Base-by-base conservation (phyloP, 495 filamentous ascomycete genomes). In the Aspergillus wentii region DNA sequence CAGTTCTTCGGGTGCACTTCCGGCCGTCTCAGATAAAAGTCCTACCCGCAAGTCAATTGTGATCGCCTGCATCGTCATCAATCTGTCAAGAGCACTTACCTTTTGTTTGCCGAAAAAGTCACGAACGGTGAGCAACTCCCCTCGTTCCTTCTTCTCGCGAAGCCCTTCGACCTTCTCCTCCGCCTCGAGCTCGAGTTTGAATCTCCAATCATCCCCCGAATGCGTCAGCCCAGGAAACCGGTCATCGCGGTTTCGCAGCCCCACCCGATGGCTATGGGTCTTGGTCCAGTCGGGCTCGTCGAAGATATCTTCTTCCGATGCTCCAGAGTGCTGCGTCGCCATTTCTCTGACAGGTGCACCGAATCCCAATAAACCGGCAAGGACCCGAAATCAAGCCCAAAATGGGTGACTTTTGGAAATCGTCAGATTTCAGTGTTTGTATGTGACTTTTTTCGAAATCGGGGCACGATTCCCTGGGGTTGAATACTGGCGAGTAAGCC, bases 81-180 rank as follows among this genome's bases (percentile, higher is more conserved):
- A 18, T n/a, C 9, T 3, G 16, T 2, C 19, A 35, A 35, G 21
- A 9, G 2, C 5, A 16, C 26, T 26, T 11, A 49, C 46, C 40
- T 41, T 22, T 23, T 52, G 49, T 23, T 48, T 42, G 15, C 22
- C 23, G 29, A 52, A 33, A 25, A 49, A 30, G 37, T 53, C 49
- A 10, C 45, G 27, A 10, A 49, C 38, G n/a, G 40, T 44, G 3
- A 52, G 19, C 18, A 48, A 22, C 4, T 39, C 41, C 5, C 37
- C 44, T 10, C 29, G 33, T n/a, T 44, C 23, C 15, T 36, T 44
- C 41, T 51, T 46, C 30, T 49, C 27, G 30, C 42, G 11, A 28
- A 46, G 25, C 17, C 48, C 39, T 11, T 40, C 10, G 17, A 57
- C 21, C 35, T 57, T 56, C 29, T 51, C 47, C 17, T 48, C 38